A percentile compares a stretch with the other conserved stretches of the same genome.
phyloP scores from a whole-genome alignment of 2,329 filamentous ascomycete species.

The Aspergillus sp. region DNA sequence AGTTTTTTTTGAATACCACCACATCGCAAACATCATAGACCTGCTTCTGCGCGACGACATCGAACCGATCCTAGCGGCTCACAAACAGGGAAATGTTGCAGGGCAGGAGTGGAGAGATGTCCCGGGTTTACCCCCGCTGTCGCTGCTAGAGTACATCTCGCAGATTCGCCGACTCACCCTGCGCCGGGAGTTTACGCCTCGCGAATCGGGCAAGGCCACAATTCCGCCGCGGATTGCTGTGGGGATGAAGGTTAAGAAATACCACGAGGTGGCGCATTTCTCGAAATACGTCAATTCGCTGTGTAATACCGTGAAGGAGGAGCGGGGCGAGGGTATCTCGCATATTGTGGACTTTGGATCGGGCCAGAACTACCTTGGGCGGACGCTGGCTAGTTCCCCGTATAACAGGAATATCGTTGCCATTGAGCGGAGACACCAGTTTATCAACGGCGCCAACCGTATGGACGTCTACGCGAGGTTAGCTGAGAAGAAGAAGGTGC shows the following conservation, averaged over 20 bases:
- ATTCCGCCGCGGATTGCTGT: constrained; percentile 72
- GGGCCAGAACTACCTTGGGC: constrained; percentile 92
- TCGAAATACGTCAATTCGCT: constrained; percentile 79
- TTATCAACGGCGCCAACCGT: constrained; percentile 79
- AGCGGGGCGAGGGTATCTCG: constrained; percentile 57
- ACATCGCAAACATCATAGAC: constrained; percentile 75
- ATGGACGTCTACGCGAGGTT: constrained; percentile 83
- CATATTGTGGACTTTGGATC: constrained; percentile 96
- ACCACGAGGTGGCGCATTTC: constrained; percentile 90
- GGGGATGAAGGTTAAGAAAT: constrained; percentile 95
- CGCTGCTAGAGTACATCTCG: constrained; percentile 70
- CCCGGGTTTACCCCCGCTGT: constrained; percentile 46
- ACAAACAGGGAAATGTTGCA: constrained; percentile 9
- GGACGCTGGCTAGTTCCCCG: constrained; percentile 78
- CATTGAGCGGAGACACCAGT: constrained; percentile 82
- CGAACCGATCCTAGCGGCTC: constrained; percentile 36
- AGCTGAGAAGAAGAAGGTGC: constrained; percentile 68
- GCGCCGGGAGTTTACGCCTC: constrained; percentile 57
- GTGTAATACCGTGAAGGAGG: constrained; percentile 53
- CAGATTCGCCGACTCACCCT: constrained; percentile 71
- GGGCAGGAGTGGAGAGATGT: constrained; percentile 44
- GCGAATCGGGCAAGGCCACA: constrained; percentile 41
- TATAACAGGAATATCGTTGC: constrained; percentile 87
- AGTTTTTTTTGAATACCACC: constrained; percentile 68
- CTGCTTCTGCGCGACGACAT: constrained; percentile 79